Percentiles rank a stretch among this genome's conserved stretches.
These are phyloP conservation scores for Craspedostauros australis DNA, from an alignment of 108 stramenopile genomes.

Conservation along the genomic window DNA sequence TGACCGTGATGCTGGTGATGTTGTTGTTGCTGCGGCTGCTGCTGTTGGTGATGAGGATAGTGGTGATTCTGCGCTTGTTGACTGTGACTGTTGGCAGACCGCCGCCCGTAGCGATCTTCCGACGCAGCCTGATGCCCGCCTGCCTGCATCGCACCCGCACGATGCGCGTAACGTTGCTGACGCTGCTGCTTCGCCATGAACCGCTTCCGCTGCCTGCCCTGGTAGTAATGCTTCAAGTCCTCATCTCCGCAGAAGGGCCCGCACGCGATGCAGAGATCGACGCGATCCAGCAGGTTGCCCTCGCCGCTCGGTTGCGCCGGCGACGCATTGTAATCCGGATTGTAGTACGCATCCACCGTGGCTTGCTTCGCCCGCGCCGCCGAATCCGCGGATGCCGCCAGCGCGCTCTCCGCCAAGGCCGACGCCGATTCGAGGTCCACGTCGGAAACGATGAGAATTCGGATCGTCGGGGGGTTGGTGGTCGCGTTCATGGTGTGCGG, in stretches of 20 bases:
- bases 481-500: background rate
- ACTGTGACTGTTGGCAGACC: too few species aligned
- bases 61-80: too few species aligned
- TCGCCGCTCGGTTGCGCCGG: background rate
- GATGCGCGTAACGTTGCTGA: too few species aligned
- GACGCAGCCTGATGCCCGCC: too few species aligned
- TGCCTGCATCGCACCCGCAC: too few species aligned
- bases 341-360: too few species aligned
- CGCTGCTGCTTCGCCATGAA: constrained; percentile 7
- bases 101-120: too few species aligned
- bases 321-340: too few species aligned
- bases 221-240: constrained; percentile 20
- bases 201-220: constrained; percentile 13
- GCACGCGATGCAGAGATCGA: constrained; percentile 45
- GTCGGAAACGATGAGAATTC: constrained; percentile 42
- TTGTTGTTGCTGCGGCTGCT: background rate
- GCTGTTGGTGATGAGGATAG: background rate
- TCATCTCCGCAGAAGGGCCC: constrained; percentile 43
- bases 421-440: constrained; percentile 42
- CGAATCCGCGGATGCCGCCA: constrained; percentile 2
- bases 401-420: constrained; percentile 34
- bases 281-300: constrained; percentile 10
- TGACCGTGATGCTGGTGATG: background rate
- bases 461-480: constrained; percentile 23
- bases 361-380: too few species aligned